Conservation (phyloP, 148 eudicot genomes). For the Amaranthus cruentus region DNA sequence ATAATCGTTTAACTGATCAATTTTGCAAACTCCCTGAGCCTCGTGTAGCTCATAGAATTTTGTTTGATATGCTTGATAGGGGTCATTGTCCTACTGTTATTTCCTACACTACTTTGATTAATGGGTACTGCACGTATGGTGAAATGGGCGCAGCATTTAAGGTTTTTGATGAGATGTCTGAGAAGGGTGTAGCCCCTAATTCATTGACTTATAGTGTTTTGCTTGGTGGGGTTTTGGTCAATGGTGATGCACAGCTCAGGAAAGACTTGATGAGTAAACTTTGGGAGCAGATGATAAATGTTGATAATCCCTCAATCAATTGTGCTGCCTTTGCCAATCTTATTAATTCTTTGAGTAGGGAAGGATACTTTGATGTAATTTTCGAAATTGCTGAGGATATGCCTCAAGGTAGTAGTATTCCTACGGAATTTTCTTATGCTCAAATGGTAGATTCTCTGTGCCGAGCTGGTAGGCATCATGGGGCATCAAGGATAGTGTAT, state of each 20-base stretch:
- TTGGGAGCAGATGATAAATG: slow-evolving; percentile 55
- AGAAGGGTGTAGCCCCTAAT: slow-evolving; percentile 47
- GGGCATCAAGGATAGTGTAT: slow-evolving; percentile 80
- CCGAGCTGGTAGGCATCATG: slow-evolving; percentile 55
- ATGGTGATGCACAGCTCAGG: slow-evolving; percentile 37
- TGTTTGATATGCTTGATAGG: slow-evolving; percentile 49
- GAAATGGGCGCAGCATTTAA: slow-evolving; percentile 47
- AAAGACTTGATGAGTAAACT: slow-evolving; percentile 38
- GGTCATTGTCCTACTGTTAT: slow-evolving; percentile 65
- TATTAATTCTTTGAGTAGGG: slow-evolving; percentile 56
- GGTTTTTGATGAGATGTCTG: slow-evolving; percentile 67
- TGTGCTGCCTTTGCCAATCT: slow-evolving; percentile 75
- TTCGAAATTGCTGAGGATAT: slow-evolving; percentile 67
- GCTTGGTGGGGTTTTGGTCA: slow-evolving; percentile 50
- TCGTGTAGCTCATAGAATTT: slow-evolving; percentile 48
- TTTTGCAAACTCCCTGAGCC: slow-evolving; percentile 40
- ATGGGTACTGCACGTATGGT: slow-evolving; percentile 61
- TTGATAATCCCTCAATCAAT: slow-evolving; percentile 31
- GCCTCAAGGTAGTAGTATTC: slow-evolving; percentile 56
- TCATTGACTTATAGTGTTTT: slow-evolving; percentile 58
- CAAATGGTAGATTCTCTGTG: slow-evolving; percentile 77
- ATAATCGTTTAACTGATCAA: slow-evolving; percentile 68
- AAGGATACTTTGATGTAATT: slow-evolving; percentile 55
- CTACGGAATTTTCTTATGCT: slow-evolving; percentile 62
- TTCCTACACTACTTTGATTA: slow-evolving; percentile 66